Evolutionary conservation across 2,329 filamentous ascomycete genomes (phyloP), one percentile per base, ranked within the genome.

Genomic region (Aspergillus versicolor): DNA sequence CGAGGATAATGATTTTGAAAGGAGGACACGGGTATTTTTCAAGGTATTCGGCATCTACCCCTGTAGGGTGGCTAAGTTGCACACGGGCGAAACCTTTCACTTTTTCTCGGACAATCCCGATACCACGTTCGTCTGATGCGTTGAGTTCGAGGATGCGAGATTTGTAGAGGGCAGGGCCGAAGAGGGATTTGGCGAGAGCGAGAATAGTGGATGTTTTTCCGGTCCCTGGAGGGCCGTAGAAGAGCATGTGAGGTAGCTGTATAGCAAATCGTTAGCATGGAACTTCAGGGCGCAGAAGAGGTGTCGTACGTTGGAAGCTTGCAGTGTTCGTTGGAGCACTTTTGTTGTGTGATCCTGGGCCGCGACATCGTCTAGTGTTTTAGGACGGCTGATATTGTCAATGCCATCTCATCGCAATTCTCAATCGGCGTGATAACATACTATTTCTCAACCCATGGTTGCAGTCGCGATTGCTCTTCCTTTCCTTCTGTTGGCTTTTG

Each of bases 381-480:
- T 97, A 27, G 94, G 95, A 44, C 94, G 92, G 73, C 93, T 97
- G 45, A 17, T 8, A 30, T 15, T 24, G n/a, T 54, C n/a, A 48
- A 38, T 49, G 47, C 24, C 21, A 54, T 47, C 17, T 27, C 52
- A 46, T 8, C n/a, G 5, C 11, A 13, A 46, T 17, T 3, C 38
- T 15, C 12, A 21, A 2, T 3, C 5, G 13, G 21, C 4, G 7
- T 32, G 19, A 37, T 38, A 43, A 61, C 72, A 56, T 81, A 96
- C 93, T 97, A 97, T 90, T 97, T 97, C 80, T 97, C 94, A 52
- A 97, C 93, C 94, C 94, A 99, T 68, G 94, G 94, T 70, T 97
- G 93, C 65, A 87, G 81, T 69, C 84, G 84, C 64, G 82, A 82
- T 30, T 80, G 80, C 58, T 89, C 85, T 70, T 84, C 88, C 69